Percentiles rank a stretch among this genome's conserved stretches.
phyloP scores from a whole-genome alignment of 2,329 filamentous ascomycete genomes.

The Colletotrichum lupini region DNA sequence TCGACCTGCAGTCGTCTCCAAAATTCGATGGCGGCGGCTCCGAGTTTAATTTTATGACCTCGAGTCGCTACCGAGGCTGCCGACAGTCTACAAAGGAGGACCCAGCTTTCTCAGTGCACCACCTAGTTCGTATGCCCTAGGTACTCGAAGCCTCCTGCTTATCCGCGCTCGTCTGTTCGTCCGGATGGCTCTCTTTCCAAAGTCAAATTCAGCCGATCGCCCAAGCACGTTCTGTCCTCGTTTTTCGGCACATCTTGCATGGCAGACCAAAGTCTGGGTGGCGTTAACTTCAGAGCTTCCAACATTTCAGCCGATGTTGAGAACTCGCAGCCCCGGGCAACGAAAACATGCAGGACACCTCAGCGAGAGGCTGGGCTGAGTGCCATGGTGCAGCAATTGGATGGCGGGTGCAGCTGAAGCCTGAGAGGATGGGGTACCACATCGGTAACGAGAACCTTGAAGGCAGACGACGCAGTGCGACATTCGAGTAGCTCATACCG shows the following conservation, averaged over 20 bases:
- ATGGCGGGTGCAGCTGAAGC: conserved; percentile 1
- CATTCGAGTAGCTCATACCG: conserved; percentile 3
- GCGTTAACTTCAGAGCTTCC: neutral
- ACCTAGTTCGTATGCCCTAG: neutral
- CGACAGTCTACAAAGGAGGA: conserved; percentile 5
- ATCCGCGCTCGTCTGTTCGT: conserved; percentile 40
- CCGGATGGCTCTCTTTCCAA: neutral
- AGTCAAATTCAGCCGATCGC: conserved; percentile 1
- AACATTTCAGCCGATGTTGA: conserved; percentile 12
- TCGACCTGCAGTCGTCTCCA: neutral
- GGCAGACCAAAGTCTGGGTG: conserved; percentile 10
- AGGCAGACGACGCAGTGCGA: conserved; percentile 15
- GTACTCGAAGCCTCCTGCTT: neutral
- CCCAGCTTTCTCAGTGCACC: conserved; percentile 11
- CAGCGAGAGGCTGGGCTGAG: conserved; percentile 22
- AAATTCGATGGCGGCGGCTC: conserved; percentile 12
- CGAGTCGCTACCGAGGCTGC: conserved; percentile 22
- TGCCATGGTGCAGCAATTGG: conserved; percentile 4
- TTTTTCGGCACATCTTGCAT: neutral
- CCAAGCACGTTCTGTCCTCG: conserved; percentile 1
- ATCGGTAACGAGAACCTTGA: conserved; percentile 19
- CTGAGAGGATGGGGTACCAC: neutral
- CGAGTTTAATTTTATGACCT: conserved; percentile 18
- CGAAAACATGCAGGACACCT: conserved; percentile 3
- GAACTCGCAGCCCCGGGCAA: neutral